These are phyloP conservation scores for Talaromyces funiculosus DNA, from an alignment of 2,329 filamentous ascomycete genomes.

Conservation along the genomic window DNA sequence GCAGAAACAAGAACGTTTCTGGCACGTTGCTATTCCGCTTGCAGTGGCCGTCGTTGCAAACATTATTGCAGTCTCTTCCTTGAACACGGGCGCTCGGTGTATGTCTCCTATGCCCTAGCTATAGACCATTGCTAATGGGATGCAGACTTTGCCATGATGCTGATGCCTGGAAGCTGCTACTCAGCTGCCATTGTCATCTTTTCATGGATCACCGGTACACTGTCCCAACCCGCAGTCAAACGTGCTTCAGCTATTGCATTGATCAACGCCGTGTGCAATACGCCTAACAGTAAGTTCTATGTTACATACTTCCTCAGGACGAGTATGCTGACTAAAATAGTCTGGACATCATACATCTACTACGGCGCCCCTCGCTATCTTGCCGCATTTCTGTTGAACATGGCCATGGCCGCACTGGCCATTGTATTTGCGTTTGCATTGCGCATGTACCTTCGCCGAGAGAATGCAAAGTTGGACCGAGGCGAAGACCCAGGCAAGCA, in stretches of 20 bases:
- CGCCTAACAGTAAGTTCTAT: conserved; percentile 15
- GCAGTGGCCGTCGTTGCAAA: conserved; percentile 24
- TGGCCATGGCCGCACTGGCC: conserved; percentile 18
- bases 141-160: conserved; percentile 29
- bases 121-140: not conserved
- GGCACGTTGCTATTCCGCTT: conserved; percentile 24
- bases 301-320: not conserved
- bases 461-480: conserved; percentile 21
- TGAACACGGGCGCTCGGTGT: conserved; percentile 24
- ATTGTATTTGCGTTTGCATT: conserved; percentile 19
- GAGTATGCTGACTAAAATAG: conserved; percentile 7
- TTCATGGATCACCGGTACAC: conserved; percentile 15
- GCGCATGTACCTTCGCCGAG: conserved; percentile 18
- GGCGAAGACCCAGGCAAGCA: conserved; percentile 19
- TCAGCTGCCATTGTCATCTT: conserved; percentile 16
- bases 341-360: conserved; percentile 24
- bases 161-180: conserved; percentile 19
- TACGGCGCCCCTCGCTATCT: conserved; percentile 20
- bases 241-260: conserved; percentile 17
- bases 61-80: conserved; percentile 27
- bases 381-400: conserved; percentile 21
- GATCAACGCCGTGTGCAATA: conserved; percentile 17
- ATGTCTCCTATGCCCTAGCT: not conserved
- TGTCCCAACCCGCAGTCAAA: conserved; percentile 16
- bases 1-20: conserved; percentile 23